Evolutionary conservation across 306 rosid species (phyloP), one percentile per base, ranked within the genome.

Genomic region (Sphenostylis stenocarpa): DNA sequence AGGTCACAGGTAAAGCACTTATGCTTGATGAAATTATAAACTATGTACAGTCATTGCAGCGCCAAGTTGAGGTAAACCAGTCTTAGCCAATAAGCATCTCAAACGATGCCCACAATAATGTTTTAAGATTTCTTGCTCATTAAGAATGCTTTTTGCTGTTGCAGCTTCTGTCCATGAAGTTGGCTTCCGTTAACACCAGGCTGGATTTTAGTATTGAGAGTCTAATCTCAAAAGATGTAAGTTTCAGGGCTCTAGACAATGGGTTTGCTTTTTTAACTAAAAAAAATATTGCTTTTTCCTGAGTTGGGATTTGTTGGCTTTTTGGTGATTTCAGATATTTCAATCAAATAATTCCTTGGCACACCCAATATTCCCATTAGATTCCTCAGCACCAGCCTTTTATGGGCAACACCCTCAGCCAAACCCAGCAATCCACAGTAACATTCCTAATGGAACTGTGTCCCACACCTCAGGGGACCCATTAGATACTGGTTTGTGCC

Each of bases 1-100:
- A 94, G 98, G 97, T 96, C 23, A 92, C 98, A 28, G 99, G 99
- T 9, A 96, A 96, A 87, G 99, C 99, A 71, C 91, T 91, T 0
- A 91, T 96, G 99, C 93, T 96, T 4, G 99, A 96, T 73, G 99
- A 96, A 82, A 96, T 96, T 58, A 96, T 96, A 80, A 96, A 96
- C 77, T 96, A 96, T 80, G 98, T 96, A 7, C 98, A 96, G 90
- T 96, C 98, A 77, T 88, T 96, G 78, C 99, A 96, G 79, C 92
- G 93, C 20, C 99, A 92, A 87, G 99, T 96, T 36, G 96, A 96
- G 99, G 99, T 96, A 67, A 84, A 76, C 3, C 8, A 71, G 67
- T n/a, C 56, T 34, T 15, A 20, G 24, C 38, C 39, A 69, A 49
- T 74, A 53, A 41, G 55, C 38, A 73, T 39, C 39, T 79, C 7